Evolutionary conservation across 257 asterid genomes (phyloP), one percentile per base, ranked within the genome.

Genomic region (Solanum etuberosum): DNA sequence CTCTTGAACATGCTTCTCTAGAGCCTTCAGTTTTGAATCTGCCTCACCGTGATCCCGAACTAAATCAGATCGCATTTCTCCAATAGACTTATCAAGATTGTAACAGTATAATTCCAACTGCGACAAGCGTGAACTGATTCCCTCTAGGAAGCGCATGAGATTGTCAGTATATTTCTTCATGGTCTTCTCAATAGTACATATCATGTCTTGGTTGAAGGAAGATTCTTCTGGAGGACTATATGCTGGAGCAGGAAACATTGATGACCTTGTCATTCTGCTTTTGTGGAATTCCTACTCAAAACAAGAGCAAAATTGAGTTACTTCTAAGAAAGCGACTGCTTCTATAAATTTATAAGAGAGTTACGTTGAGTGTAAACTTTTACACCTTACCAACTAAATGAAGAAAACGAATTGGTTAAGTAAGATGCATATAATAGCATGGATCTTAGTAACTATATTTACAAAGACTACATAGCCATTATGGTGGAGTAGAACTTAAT

Each of bases 141-240:
- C 99, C 92, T 95, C 99, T 34, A 97, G 96, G 87, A 97, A 97
- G 48, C 98, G 97, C 98, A 97, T 90, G 91, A 97, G 87, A 88
- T 96, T 95, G 92, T 95, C 99, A 0, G 98, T 84, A 90, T 97
- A 87, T 92, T 97, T 95, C 93, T 95, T 95, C 98, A 95, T 90
- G 87, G 93, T 91, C 91, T 83, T 91, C 85, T 97, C 99, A 57
- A 97, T 95, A 82, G 94, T 87, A 27, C 90, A 84, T 68, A 92
- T 87, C 90, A 95, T 93, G 84, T 92, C 97, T 90, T 94, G 98
- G 87, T 93, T 93, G 83, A 88, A 92, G 25, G 96, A 91, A 89
- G 97, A 91, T 90, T 93, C 98, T 89, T 95, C 98, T 18, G 98
- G 98, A 18, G 96, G 95, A 86, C 91, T 89, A 73, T 93, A 93